phyloP scores from a whole-genome alignment of 345 rosid species.

The Moricandia moricandioides region DNA sequence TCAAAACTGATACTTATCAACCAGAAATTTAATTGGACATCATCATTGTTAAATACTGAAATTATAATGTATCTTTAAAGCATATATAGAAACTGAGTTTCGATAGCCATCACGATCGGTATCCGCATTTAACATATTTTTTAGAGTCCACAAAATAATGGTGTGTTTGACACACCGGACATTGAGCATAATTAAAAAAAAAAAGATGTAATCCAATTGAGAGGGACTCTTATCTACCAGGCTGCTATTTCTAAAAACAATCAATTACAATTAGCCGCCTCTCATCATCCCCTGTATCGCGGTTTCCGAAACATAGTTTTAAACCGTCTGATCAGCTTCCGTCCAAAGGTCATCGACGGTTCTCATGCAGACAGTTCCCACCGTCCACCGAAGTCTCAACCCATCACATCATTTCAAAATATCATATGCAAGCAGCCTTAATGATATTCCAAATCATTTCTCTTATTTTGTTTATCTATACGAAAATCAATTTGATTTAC shows the following conservation, averaged over 20 bases:
- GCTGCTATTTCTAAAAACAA: conserved; percentile 15
- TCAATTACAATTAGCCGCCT: conserved; percentile 30
- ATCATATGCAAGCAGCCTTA: neutral
- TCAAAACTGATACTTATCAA: neutral
- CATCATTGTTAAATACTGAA: neutral
- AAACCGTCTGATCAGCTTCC: conserved; percentile 10
- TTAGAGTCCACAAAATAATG: no score
- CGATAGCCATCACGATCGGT: no score
- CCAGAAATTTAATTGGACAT: neutral
- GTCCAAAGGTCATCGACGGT: neutral
- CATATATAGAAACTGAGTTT: neutral
- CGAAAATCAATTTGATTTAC: neutral
- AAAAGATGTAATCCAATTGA: conserved; percentile 2
- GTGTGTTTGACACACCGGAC: no score
- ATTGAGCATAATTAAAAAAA: no score
- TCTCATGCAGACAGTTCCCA: neutral
- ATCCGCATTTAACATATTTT: no score
- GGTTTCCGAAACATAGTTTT: neutral
- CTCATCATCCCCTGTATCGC: neutral
- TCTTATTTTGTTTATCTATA: neutral
- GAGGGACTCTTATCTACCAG: conserved; percentile 27
- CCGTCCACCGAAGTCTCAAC: neutral
- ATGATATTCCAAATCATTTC: neutral
- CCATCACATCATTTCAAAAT: neutral
- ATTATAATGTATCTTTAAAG: neutral